These are phyloP conservation scores for Ogataea wickerhamii DNA, from an alignment of 805 yeast genomes.

Conservation along the genomic window DNA sequence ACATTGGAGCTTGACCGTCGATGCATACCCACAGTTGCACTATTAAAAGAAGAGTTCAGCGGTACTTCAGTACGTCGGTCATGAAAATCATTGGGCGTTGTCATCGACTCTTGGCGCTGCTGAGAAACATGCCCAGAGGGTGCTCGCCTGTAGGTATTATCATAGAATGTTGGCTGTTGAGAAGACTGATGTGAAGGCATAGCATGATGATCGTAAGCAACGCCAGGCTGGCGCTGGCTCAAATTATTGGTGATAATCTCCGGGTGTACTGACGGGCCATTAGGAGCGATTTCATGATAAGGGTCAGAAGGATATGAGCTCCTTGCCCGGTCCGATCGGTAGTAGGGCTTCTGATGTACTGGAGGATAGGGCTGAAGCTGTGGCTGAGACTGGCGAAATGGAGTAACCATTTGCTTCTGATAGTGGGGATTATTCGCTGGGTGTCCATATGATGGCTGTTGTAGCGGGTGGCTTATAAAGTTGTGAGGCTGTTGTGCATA, in stretches of 20 bases:
- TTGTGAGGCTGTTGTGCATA: neutral
- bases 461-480: slow-evolving; percentile 12
- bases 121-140: no score
- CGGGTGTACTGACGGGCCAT: no score
- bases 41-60: neutral
- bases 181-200: no score
- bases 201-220: no score
- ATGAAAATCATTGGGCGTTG: no score
- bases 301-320: neutral
- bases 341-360: slow-evolving; percentile 9
- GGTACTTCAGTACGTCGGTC: no score
- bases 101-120: no score
- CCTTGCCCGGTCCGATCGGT: slow-evolving; percentile 3
- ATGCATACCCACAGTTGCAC: neutral
- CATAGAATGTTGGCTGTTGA: no score
- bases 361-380: slow-evolving; percentile 6
- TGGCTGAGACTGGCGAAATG: slow-evolving; percentile 3
- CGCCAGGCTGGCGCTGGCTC: no score
- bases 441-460: slow-evolving; percentile 3
- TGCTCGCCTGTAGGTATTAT: no score
- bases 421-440: slow-evolving; percentile 2
- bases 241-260: no score
- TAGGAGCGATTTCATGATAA: no score
- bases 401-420: slow-evolving; percentile 4
- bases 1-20: neutral